Evolutionary conservation across 1,284 basidiomycete genomes (phyloP), one percentile per base, ranked within the genome.

Genomic region (Ustilago loliicola): DNA sequence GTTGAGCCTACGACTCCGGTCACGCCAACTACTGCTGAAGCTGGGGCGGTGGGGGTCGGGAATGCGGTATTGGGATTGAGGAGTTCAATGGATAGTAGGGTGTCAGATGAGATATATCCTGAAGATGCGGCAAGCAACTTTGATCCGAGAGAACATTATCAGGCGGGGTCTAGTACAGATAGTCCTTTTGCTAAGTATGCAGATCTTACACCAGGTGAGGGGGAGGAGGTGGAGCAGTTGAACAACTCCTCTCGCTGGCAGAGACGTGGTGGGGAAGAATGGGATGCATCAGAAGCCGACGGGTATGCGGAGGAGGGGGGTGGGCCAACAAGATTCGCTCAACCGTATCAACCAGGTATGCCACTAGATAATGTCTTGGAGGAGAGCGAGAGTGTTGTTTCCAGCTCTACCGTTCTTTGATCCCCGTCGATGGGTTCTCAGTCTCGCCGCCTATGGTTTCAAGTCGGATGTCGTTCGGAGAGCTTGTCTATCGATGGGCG

Each of bases 291-390:
- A n/a, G 36, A 10, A 40, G 40, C 9, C 7, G 25, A 50, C n/a
- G n/a, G n/a, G n/a, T n/a, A n/a, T n/a, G n/a, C n/a, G 11, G 71
- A 63, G 36, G 56, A 32, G 23, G 61, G 25, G 13, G 66, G 60
- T 48, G 58, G 25, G 3, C 62, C 64, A 5, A 59, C 61, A 0
- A 34, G 65, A 10, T 80, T 78, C 38, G 65, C 74, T 1, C 63
- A 73, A 51, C 81, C 79, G 15, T 83, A 83, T 59, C 79, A 81
- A 61, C 82, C 82, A 2, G 82, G 82, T 3, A 78, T 81, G 76
- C 82, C 82, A 29, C 58, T 83, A 21, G 81, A 80, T 52, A 83
- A 83, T 45, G 69, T 83, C 21, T 40, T 72, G 21, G 82, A 83
- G 55, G 82, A 83, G 66, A 70, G 65, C 48, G 82, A 83, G 66